phyloP scores from a whole-genome alignment of 75 land plant genomes.

The Azolla pinnata region DNA sequence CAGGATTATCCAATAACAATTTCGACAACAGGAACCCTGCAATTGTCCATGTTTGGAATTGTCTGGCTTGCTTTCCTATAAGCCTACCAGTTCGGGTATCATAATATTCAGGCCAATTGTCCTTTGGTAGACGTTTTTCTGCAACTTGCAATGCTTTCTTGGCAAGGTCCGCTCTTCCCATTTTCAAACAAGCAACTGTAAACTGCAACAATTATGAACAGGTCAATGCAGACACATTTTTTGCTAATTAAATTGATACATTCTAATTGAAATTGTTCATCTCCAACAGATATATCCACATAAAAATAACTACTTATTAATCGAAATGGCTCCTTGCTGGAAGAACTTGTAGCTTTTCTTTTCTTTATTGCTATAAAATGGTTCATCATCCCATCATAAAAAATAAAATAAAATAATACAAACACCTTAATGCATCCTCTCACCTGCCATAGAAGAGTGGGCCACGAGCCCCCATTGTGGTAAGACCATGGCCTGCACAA shows the following conservation, averaged over 20 bases:
- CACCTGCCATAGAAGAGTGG: conserved; percentile 73
- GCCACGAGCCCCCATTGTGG: conserved; percentile 78
- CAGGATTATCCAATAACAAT: conserved; percentile 54
- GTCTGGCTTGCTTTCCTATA: conserved; percentile 59
- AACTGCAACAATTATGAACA: conserved; percentile 27
- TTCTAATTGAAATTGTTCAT: too few relatives aligned
- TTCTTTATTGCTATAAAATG: too few relatives aligned
- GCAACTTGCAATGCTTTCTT: conserved; percentile 39
- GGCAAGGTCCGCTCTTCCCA: conserved; percentile 48
- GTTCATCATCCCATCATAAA: too few relatives aligned
- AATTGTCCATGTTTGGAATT: conserved; percentile 64
- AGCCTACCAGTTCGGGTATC: conserved; percentile 52
- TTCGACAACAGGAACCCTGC: conserved; percentile 62
- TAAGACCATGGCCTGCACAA: conserved; percentile 64
- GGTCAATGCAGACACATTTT: background rate
- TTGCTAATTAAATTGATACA: too few relatives aligned
- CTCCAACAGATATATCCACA: background rate
- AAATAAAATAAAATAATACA: background rate
- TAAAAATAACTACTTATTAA: background rate
- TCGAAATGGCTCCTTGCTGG: background rate
- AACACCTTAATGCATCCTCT: background rate
- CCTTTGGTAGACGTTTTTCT: conserved; percentile 45
- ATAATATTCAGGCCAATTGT: conserved; percentile 74
- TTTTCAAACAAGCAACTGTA: conserved; percentile 66
- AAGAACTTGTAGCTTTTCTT: too few relatives aligned